phyloP scores from a whole-genome alignment of 192 early-diverging fungal genomes.

The Thoreauomyces humboldtii region DNA sequence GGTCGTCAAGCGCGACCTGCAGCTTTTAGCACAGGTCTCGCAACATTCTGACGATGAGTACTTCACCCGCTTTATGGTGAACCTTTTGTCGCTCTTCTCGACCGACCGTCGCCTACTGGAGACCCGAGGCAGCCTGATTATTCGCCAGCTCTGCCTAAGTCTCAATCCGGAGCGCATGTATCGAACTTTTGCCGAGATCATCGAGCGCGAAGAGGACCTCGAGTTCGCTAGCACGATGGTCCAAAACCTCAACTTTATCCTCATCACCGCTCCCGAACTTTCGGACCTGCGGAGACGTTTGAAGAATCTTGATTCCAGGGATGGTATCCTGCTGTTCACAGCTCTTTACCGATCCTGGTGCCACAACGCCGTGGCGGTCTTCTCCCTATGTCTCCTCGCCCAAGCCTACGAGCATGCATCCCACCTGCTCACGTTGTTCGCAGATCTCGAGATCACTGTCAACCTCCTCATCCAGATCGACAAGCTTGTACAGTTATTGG shows the following conservation, averaged over 20 bases:
- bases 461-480: conserved; percentile 93
- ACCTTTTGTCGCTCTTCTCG: conserved; percentile 85
- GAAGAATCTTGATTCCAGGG: conserved; percentile 68
- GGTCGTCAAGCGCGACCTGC: conserved; percentile 87
- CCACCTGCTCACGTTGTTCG: conserved; percentile 78
- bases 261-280: conserved; percentile 93
- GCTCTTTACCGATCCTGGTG: conserved; percentile 92
- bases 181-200: conserved; percentile 77
- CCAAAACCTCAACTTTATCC: conserved; percentile 93
- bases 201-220: conserved; percentile 84
- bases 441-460: conserved; percentile 92
- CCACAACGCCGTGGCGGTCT: conserved; percentile 91
- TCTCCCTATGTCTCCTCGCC: conserved; percentile 92
- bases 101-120: conserved; percentile 86
- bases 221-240: conserved; percentile 98
- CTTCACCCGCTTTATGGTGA: conserved; percentile 84
- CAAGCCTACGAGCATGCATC: conserved; percentile 94
- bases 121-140: conserved; percentile 84
- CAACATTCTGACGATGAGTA: conserved; percentile 80
- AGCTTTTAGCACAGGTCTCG: conserved; percentile 94
- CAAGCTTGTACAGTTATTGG: conserved; percentile 95
- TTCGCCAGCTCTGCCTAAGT: conserved; percentile 88
- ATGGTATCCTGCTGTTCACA: conserved; percentile 62
- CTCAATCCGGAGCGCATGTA: conserved; percentile 92
- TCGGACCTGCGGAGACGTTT: conserved; percentile 75